Evolutionary conservation across 2,329 filamentous ascomycete genomes (phyloP), one percentile per base, ranked within the genome.

Genomic region (Trichothecium roseum): DNA sequence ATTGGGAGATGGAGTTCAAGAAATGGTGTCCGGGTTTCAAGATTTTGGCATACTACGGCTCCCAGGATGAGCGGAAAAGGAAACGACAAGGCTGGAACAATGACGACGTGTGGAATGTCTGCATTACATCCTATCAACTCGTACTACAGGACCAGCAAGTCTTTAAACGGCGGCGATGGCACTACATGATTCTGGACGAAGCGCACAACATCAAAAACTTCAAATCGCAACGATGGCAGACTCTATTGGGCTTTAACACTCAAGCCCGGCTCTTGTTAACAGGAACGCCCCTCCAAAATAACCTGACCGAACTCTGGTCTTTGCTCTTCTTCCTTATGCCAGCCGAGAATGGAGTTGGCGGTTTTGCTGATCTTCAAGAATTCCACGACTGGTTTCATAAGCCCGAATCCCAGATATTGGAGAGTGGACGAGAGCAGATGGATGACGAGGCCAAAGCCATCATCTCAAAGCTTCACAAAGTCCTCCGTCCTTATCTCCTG

Each of bases 1-100:
- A 98, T 54, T 98, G 91, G 91, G 93, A 98, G 57, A 96, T 96
- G 83, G 91, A 98, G 59, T 98, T 98, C 70, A 96, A 96, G 54
- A 98, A 98, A 56, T 98, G 89, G 77, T 85, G 88, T 38, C 91
- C 93, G 3, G 89, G 91, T 1, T 98, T 98, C 68, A 96, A 95
- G 55, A 94, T 98, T 37, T 68, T 98, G 40, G 91, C 88, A 0
- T 98, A 98, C 62, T 98, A 96, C 54, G 91, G 93, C 30, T 85
- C 81, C 29, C 83, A 88, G 48, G 87, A 95, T 45, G 91, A 98
- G 59, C 81, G 91, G 31, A 88, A 85, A 54, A 72, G 81, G 45
- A 96, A 96, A 58, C 81, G 93, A 18, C 78, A 82, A 50, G 89
- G 91, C 2, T 98, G 91, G 91, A 86, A 81, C 48, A 85, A 91